A percentile compares a stretch with the other conserved stretches of the same genome.
phyloP scores from a whole-genome alignment of 148 eudicot genomes.

The Cornus controversa region DNA sequence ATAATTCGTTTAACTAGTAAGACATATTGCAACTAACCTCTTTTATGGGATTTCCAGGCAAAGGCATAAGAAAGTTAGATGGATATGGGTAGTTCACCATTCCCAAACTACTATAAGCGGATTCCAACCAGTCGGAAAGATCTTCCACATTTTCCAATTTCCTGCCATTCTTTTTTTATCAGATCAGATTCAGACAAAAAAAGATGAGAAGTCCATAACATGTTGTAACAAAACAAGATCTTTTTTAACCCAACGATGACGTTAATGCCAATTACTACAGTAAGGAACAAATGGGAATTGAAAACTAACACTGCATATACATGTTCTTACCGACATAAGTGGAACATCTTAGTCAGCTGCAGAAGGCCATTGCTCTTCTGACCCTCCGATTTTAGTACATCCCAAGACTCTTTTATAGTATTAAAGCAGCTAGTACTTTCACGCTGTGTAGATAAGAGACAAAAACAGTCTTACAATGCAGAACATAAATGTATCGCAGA shows the following conservation, averaged over 20 bases:
- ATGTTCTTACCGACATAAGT: conserved; percentile 57
- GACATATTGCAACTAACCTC: conserved; percentile 54
- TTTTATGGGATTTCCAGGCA: conserved; percentile 86
- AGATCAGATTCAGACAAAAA: neutral
- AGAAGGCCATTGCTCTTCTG: conserved; percentile 53
- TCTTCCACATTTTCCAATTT: conserved; percentile 49
- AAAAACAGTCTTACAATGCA: conserved; percentile 4
- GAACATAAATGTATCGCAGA: neutral
- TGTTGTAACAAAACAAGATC: neutral
- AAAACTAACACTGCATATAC: neutral
- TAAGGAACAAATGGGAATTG: neutral
- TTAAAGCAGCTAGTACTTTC: conserved; percentile 84
- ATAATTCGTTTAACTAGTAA: neutral
- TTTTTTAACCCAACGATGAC: neutral
- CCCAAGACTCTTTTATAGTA: conserved; percentile 88
- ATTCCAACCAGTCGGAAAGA: conserved; percentile 68
- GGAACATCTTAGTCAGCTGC: conserved; percentile 60
- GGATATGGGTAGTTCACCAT: conserved; percentile 91
- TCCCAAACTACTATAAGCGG: conserved; percentile 89
- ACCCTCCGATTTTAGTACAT: conserved; percentile 44
- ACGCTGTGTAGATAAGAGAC: conserved; percentile 38
- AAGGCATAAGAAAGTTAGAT: conserved; percentile 70
- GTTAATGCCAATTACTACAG: neutral
- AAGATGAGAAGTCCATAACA: neutral
- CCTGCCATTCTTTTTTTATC: conserved; percentile 38